Conservation (phyloP, 2,329 filamentous ascomycete genomes). For the Exophiala sp. region DNA sequence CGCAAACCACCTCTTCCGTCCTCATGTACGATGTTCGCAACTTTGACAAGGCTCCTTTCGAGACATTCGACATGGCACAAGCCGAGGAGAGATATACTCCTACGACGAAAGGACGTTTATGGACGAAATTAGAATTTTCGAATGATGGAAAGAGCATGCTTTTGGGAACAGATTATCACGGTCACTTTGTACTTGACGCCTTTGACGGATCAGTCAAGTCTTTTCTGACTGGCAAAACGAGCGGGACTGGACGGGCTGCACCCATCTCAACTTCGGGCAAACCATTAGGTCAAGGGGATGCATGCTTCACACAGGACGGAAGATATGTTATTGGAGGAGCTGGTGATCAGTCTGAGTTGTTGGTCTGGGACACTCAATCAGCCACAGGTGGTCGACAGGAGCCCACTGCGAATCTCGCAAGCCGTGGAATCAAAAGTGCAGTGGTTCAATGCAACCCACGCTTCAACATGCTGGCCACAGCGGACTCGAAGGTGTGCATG, state of each 20-base stretch:
- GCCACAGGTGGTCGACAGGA: slow-evolving; percentile 54
- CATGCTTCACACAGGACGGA: slow-evolving; percentile 85
- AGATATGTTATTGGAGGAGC: slow-evolving; percentile 82
- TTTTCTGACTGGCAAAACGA: slow-evolving; percentile 57
- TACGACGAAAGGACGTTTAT: slow-evolving; percentile 52
- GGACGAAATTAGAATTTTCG: slow-evolving; percentile 91
- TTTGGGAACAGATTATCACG: slow-evolving; percentile 75
- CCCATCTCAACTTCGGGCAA: slow-evolving; percentile 54
- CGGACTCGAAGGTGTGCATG: slow-evolving; percentile 77
- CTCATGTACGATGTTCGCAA: slow-evolving; percentile 91
- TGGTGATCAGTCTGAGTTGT: slow-evolving; percentile 63
- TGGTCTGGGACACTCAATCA: slow-evolving; percentile 79
- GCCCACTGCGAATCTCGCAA: slow-evolving; percentile 38
- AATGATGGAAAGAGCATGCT: slow-evolving; percentile 90
- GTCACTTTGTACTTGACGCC: slow-evolving; percentile 90
- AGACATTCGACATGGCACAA: slow-evolving; percentile 70
- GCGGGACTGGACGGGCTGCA: slow-evolving; percentile 47
- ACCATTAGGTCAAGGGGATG: slow-evolving; percentile 63
- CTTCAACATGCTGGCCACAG: slow-evolving; percentile 86
- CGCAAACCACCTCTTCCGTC: slow-evolving; percentile 71
- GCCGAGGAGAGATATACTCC: slow-evolving; percentile 54
- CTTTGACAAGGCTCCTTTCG: slow-evolving; percentile 87
- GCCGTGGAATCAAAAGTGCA: slow-evolving; percentile 58
- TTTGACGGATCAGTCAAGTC: slow-evolving; percentile 79
- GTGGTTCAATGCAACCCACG: slow-evolving; percentile 85